Conservation (phyloP, 352 stramenopile species). For the Phytophthora sansomeana region DNA sequence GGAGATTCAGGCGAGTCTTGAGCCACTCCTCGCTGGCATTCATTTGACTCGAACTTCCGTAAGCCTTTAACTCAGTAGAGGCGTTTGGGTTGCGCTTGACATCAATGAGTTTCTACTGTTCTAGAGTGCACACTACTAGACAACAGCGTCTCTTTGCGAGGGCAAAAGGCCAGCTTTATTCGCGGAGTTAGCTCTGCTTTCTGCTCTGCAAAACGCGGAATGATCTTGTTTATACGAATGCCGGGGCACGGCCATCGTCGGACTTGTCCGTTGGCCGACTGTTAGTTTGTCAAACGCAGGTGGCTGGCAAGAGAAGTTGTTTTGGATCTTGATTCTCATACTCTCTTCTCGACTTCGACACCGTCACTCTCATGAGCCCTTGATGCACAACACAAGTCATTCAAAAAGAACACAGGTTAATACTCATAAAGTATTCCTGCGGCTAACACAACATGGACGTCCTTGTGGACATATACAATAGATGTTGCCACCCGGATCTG, state of each 20-base stretch:
- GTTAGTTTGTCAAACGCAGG: no score
- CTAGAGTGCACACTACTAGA: no score
- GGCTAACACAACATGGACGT: not conserved
- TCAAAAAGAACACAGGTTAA: not conserved
- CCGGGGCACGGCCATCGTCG: no score
- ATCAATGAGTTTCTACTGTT: no score
- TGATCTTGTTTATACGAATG: no score
- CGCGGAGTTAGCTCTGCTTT: no score
- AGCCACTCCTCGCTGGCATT: constrained; percentile 42
- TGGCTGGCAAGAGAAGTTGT: not conserved
- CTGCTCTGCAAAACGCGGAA: no score
- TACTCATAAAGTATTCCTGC: not conserved
- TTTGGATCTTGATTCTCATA: not conserved
- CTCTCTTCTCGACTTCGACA: not conserved
- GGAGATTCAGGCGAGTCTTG: constrained; percentile 51
- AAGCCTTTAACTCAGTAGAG: constrained; percentile 42
- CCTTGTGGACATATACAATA: not conserved
- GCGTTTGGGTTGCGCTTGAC: constrained; percentile 57
- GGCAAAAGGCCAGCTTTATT: no score
- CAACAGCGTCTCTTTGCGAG: no score
- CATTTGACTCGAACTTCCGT: constrained; percentile 45
- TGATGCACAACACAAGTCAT: not conserved
- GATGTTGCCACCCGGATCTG: not conserved
- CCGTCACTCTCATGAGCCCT: not conserved
- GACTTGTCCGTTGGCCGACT: no score